Evolutionary conservation across 306 rosid species (phyloP), one percentile per base, ranked within the genome.

Genomic region (Cucumis melo): DNA sequence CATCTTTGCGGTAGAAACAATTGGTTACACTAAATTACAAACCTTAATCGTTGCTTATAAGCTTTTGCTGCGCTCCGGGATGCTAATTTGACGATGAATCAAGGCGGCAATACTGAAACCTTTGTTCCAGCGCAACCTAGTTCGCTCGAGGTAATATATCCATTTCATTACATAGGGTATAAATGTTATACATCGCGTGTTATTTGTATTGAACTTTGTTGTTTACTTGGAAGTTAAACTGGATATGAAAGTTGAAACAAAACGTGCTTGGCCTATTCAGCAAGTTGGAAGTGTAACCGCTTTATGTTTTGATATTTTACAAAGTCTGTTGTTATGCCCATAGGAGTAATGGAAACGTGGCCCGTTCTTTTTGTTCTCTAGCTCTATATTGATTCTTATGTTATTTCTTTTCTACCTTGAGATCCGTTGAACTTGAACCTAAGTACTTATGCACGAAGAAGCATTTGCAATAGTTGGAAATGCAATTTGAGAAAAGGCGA

Each of bases 91-190:
- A 90, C 79, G 92, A 85, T 91, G 81, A 94, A 90, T 51, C 95
- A 91, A 85, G 96, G 91, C 83, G 86, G 87, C 79, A 84, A 83
- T 78, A 84, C 91, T 20, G 97, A 90, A 88, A 87, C 93, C 81
- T 78, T 94, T 66, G 81, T 89, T 78, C 83, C 89, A 1, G 83
- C 58, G 17, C 89, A 84, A 65, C 78, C 97, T 48, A 86, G 84
- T 85, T 80, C 77, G 29, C 84, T 86, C 21, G 97, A 91, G 98
- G 98, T 93, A 76, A 82, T 78, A 29, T 14, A 21, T 59, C 21
- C 32, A 42, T 21, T 20, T 7, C 57, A 5, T 6, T 23, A 46
- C 32, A 0, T 34, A 20, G 14, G 23, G 3, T 13, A 13, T 41
- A 13, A 8, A 4, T 48, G 9, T 70, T 16, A 16, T 23, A 68